Percentiles rank a stretch among this genome's conserved stretches.
Evolutionary conservation across 148 eudicot species (phyloP).

Genomic region (Rhododendron vialii): DNA sequence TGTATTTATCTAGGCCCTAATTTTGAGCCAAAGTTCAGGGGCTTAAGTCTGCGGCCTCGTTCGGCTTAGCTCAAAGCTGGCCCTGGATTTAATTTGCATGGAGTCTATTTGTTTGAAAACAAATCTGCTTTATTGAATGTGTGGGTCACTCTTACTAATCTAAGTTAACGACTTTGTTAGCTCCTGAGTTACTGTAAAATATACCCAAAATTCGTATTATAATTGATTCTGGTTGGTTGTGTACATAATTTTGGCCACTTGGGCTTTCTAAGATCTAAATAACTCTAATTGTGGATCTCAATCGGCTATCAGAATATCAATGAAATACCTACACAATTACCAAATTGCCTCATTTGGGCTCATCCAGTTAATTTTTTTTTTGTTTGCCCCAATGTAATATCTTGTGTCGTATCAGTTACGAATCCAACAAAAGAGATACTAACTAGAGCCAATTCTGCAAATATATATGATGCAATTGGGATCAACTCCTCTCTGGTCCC

Average conservation of each 20-base stretch:
- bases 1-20: too few species aligned
- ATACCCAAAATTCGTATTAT: not conserved
- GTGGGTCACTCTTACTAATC: not conserved
- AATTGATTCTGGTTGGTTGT: too few species aligned
- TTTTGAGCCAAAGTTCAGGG: too few species aligned
- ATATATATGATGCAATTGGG: not conserved
- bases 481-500: not conserved
- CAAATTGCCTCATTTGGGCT: not conserved
- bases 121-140: not conserved
- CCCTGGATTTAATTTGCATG: slow-evolving; percentile 17
- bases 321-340: not conserved
- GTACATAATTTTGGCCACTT: too few species aligned
- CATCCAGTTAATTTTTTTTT: not conserved
- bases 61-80: too few species aligned
- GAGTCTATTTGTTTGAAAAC: not conserved
- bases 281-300: too few species aligned
- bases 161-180: not conserved
- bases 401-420: not conserved
- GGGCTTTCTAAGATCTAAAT: too few species aligned
- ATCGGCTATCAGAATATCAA: not conserved
- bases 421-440: not conserved
- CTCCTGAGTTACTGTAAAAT: not conserved
- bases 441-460: not conserved
- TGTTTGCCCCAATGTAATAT: not conserved
- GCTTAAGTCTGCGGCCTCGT: too few species aligned